A percentile compares a stretch with the other conserved stretches of the same genome.
Evolutionary conservation across 2,329 filamentous ascomycete species (phyloP).

Genomic region (Fusarium heterosporum): DNA sequence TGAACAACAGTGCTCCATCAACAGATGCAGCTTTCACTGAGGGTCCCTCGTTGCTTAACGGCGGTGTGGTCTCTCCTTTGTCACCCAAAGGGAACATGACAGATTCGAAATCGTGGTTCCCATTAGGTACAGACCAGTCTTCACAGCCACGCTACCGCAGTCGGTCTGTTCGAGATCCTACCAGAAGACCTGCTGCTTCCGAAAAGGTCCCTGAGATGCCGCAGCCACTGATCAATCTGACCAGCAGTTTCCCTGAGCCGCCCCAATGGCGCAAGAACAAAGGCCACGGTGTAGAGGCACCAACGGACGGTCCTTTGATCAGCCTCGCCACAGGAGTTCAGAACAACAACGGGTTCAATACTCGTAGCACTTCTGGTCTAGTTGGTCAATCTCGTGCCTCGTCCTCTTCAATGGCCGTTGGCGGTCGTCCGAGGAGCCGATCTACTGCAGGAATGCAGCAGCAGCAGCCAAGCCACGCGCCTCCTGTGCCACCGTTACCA

Average conservation of each 20-base stretch:
- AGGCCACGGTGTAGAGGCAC: slow-evolving; percentile 60
- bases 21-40: slow-evolving; percentile 62
- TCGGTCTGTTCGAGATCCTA: slow-evolving; percentile 39
- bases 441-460: slow-evolving; percentile 40
- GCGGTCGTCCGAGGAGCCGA: slow-evolving; percentile 44
- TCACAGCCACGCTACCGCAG: slow-evolving; percentile 46
- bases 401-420: slow-evolving; percentile 28
- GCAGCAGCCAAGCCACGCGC: slow-evolving; percentile 31
- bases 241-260: slow-evolving; percentile 70
- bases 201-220: slow-evolving; percentile 51
- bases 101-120: slow-evolving; percentile 52
- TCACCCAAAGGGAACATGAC: slow-evolving; percentile 45
- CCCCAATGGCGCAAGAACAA: slow-evolving; percentile 67
- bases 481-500: slow-evolving; percentile 46
- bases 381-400: slow-evolving; percentile 35
- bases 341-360: slow-evolving; percentile 19
- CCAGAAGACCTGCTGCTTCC: slow-evolving; percentile 42
- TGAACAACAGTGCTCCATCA: slow-evolving; percentile 44
- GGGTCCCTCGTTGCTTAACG: slow-evolving; percentile 68
- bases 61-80: slow-evolving; percentile 40
- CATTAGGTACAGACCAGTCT: slow-evolving; percentile 54
- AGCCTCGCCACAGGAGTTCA: slow-evolving; percentile 56
- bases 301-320: slow-evolving; percentile 58
- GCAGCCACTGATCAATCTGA: slow-evolving; percentile 76
- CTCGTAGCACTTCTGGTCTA: slow-evolving; percentile 31